phyloP scores from a whole-genome alignment of 257 asterid species.

The Ophiorrhiza pumila region DNA sequence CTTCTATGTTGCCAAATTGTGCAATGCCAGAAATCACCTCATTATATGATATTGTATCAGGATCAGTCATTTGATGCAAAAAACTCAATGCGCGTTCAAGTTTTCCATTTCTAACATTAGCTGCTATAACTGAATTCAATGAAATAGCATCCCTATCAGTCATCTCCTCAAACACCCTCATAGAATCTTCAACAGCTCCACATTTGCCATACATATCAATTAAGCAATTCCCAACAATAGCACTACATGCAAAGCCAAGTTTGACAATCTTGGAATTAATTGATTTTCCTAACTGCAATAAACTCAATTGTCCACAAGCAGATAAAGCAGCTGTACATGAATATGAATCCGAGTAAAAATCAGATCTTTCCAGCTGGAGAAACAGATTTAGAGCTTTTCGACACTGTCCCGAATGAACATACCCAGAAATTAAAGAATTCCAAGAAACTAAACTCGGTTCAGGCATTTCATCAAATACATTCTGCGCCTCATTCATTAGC shows the following conservation, averaged over 20 bases:
- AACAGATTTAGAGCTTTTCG: slow-evolving; percentile 50
- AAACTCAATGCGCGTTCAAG: slow-evolving; percentile 50
- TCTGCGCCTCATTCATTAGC: slow-evolving; percentile 36
- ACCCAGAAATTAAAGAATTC: slow-evolving; percentile 81
- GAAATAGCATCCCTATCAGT: slow-evolving; percentile 50
- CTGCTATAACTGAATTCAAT: slow-evolving; percentile 77
- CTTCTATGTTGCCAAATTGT: slow-evolving; percentile 58
- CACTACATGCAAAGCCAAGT: slow-evolving; percentile 43
- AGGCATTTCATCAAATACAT: slow-evolving; percentile 61
- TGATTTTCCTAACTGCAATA: slow-evolving; percentile 45
- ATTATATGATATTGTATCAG: slow-evolving; percentile 65
- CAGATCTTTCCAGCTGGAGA: slow-evolving; percentile 47
- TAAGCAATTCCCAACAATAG: slow-evolving; percentile 46
- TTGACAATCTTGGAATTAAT: slow-evolving; percentile 78
- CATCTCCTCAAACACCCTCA: slow-evolving; percentile 38
- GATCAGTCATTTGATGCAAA: slow-evolving; percentile 51
- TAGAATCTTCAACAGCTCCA: slow-evolving; percentile 43
- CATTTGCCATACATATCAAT: slow-evolving; percentile 89
- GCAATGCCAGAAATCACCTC: slow-evolving; percentile 73
- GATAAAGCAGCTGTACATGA: slow-evolving; percentile 67
- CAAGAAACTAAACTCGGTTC: slow-evolving; percentile 72
- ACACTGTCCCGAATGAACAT: slow-evolving; percentile 58
- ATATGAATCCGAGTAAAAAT: slow-evolving; percentile 54
- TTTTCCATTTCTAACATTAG: slow-evolving; percentile 64
- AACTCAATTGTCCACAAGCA: slow-evolving; percentile 60